Evolutionary conservation across 208 protist species (phyloP).

Genomic region (Crithidia expoeki): DNA sequence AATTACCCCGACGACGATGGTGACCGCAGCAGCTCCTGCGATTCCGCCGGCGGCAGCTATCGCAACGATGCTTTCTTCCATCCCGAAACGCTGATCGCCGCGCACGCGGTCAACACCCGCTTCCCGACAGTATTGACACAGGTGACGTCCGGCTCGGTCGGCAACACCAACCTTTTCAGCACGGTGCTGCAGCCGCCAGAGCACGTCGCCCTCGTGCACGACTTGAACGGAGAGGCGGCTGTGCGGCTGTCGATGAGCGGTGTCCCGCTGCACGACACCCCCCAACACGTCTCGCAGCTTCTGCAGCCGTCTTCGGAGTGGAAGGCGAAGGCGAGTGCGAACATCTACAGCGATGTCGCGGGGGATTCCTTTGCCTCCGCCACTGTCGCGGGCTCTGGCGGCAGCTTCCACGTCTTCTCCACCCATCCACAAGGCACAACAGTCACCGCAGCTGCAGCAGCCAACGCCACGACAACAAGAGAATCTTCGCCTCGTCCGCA

Average conservation of each 20-base stretch:
- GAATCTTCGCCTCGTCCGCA: not conserved
- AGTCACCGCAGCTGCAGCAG: not conserved
- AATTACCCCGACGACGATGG: slow-evolving; percentile 22
- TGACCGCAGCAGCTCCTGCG: slow-evolving; percentile 15
- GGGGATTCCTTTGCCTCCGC: slow-evolving; percentile 14
- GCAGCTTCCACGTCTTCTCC: slow-evolving; percentile 33
- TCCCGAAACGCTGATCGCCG: slow-evolving; percentile 2
- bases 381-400: not conserved
- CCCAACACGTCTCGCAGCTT: slow-evolving; percentile 12
- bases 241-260: slow-evolving; percentile 2
- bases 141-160: not conserved
- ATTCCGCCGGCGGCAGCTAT: slow-evolving; percentile 3
- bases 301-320: slow-evolving; percentile 8
- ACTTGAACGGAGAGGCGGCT: not conserved
- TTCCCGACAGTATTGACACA: slow-evolving; percentile 5
- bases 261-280: slow-evolving; percentile 1
- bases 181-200: slow-evolving; percentile 12
- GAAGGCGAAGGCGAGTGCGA: slow-evolving; percentile 1
- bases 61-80: slow-evolving; percentile 19
- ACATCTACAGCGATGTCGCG: slow-evolving; percentile 9
- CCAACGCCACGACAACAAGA: not conserved
- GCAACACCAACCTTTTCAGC: slow-evolving; percentile 9
- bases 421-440: slow-evolving; percentile 22
- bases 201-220: not conserved
- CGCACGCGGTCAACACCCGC: not conserved